Percentiles rank a stretch among this genome's conserved stretches.
These are phyloP conservation scores for Colletotrichum somersetense DNA, from an alignment of 2,329 filamentous ascomycete genomes.

Conservation along the genomic window DNA sequence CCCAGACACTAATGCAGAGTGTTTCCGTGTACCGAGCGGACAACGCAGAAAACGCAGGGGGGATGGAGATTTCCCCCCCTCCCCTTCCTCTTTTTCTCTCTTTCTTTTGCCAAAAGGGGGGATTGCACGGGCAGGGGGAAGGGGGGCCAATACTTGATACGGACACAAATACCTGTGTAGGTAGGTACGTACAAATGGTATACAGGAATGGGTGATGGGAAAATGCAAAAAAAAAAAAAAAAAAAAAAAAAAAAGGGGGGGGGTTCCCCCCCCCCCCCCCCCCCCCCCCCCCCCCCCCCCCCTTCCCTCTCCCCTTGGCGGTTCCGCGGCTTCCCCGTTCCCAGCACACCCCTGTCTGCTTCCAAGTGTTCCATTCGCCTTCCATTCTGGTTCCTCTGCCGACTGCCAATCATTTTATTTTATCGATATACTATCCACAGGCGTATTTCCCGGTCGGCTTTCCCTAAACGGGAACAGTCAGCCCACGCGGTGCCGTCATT, in stretches of 20 bases:
- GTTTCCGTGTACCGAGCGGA: background rate
- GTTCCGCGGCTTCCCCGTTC: background rate
- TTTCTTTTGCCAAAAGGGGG: too few relatives aligned
- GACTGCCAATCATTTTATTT: too few relatives aligned
- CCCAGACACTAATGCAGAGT: background rate
- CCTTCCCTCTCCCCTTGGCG: background rate
- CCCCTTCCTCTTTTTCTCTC: too few relatives aligned
- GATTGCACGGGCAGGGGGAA: background rate
- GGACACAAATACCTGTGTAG: too few relatives aligned
- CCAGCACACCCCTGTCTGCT: slow-evolving; percentile 2
- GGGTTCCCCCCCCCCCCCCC: too few relatives aligned
- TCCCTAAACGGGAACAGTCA: slow-evolving; percentile 8
- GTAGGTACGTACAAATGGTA: too few relatives aligned
- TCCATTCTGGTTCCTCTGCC: slow-evolving; percentile 22
- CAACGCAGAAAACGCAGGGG: background rate
- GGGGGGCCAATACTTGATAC: too few relatives aligned
- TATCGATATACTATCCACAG: too few relatives aligned
- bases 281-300: too few relatives aligned
- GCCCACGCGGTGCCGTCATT: slow-evolving; percentile 14
- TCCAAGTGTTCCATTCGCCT: slow-evolving; percentile 29
- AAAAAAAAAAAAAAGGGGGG: background rate
- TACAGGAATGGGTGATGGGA: background rate
- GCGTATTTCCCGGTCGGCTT: background rate
- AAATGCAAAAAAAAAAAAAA: background rate
- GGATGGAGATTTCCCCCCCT: background rate